Evolutionary conservation across 306 rosid species (phyloP).

Genomic region (Lathyrus tuberosus): DNA sequence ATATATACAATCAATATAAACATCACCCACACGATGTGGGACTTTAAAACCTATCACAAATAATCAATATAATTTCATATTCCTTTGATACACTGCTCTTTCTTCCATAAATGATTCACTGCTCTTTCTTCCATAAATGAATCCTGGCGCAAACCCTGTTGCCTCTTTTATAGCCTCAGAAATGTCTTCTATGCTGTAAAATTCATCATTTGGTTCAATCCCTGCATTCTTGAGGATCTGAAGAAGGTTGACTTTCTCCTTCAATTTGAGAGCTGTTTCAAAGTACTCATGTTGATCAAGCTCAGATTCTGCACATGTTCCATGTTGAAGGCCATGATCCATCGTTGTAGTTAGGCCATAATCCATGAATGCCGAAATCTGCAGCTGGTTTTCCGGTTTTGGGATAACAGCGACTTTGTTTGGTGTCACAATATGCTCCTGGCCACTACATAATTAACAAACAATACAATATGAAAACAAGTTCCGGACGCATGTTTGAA

Average conservation of each 20-base stretch:
- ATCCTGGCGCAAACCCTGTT: conserved; percentile 51
- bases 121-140: too few relatives aligned
- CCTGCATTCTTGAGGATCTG: conserved; percentile 55
- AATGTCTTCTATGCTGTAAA: conserved; percentile 52
- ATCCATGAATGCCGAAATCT: conserved; percentile 77
- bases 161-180: conserved; percentile 57
- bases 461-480: neutral
- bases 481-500: neutral
- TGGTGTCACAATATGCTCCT: conserved; percentile 77
- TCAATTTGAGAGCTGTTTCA: conserved; percentile 63
- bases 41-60: too few relatives aligned
- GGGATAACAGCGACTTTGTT: conserved; percentile 69
- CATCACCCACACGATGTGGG: too few relatives aligned
- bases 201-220: conserved; percentile 63
- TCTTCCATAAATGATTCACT: too few relatives aligned
- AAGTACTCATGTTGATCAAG: conserved; percentile 71
- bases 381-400: conserved; percentile 71
- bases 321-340: conserved; percentile 84
- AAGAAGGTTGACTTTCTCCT: conserved; percentile 63
- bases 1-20: too few relatives aligned
- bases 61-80: too few relatives aligned
- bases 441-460: conserved; percentile 63
- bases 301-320: conserved; percentile 76
- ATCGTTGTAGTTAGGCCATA: conserved; percentile 74
- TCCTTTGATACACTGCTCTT: too few relatives aligned